Conservation (phyloP, 345 rosid genomes). For the Citrus reticulata region DNA sequence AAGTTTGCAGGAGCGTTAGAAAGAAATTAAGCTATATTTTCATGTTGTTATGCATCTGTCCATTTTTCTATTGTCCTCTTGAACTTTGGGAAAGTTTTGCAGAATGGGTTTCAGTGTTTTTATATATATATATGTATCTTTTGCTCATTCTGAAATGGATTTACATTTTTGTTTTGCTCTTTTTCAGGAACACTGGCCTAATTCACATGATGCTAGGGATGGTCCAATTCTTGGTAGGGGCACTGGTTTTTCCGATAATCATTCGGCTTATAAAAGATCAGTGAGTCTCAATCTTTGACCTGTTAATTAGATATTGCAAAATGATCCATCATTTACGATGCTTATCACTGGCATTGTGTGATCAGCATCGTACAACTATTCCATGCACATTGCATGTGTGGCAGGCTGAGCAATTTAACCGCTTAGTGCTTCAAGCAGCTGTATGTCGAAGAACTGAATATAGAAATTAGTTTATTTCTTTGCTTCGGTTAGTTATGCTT, state of each 20-base stretch:
- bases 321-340: neutral
- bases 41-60: neutral
- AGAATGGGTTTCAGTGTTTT: neutral
- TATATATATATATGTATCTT: neutral
- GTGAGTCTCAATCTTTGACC: slow-evolving; percentile 36
- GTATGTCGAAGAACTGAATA: neutral
- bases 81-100: neutral
- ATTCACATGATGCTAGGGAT: slow-evolving; percentile 51
- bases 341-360: neutral
- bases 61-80: neutral
- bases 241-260: slow-evolving; percentile 28
- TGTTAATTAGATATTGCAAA: neutral
- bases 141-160: neutral
- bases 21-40: neutral
- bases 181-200: slow-evolving; percentile 62
- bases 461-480: neutral
- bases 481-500: neutral
- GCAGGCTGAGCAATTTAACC: neutral
- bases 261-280: slow-evolving; percentile 43
- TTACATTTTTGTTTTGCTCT: neutral
- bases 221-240: slow-evolving; percentile 39
- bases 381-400: too few species aligned
- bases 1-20: neutral
- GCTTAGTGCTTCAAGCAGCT: neutral
- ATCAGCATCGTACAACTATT: neutral